Conservation (phyloP, 257 asterid genomes). For the Solanum lycopersicoides region DNA sequence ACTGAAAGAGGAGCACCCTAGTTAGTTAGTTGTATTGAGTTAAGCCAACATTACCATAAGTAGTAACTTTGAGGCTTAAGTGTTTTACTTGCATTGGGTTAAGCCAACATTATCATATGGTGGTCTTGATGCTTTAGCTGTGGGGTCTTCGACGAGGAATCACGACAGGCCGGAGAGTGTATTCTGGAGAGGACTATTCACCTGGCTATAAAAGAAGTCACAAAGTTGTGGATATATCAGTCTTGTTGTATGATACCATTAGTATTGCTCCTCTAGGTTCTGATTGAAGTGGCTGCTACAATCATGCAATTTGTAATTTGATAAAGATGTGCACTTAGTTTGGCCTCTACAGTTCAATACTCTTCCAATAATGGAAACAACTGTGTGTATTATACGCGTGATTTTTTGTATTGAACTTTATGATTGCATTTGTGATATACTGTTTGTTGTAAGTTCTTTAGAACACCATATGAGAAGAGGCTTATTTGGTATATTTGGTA, state of each 20-base stretch:
- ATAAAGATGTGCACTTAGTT: too few relatives aligned
- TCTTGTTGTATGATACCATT: too few relatives aligned
- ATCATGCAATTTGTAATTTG: conserved; percentile 34
- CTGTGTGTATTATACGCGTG: conserved; percentile 35
- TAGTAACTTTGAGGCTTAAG: neutral
- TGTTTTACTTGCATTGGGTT: neutral
- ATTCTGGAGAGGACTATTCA: conserved; percentile 87
- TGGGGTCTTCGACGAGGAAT: conserved; percentile 85
- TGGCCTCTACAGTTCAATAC: too few relatives aligned
- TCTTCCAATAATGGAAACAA: too few relatives aligned
- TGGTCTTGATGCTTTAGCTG: conserved; percentile 83
- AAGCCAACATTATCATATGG: neutral
- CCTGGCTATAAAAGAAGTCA: conserved; percentile 4
- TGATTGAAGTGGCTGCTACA: conserved; percentile 93
- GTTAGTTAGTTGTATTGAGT: neutral
- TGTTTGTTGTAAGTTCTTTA: neutral
- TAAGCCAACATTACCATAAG: too few relatives aligned
- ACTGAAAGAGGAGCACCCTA: neutral
- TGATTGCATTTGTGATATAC: neutral
- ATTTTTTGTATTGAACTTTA: neutral
- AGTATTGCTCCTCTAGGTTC: conserved; percentile 88
- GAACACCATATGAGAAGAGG: neutral
- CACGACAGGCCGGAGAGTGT: conserved; percentile 72
- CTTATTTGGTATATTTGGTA: too few relatives aligned
- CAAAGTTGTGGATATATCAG: too few relatives aligned